phyloP scores from a whole-genome alignment of 2,329 filamentous ascomycete genomes.

The Fusarium sp. region DNA sequence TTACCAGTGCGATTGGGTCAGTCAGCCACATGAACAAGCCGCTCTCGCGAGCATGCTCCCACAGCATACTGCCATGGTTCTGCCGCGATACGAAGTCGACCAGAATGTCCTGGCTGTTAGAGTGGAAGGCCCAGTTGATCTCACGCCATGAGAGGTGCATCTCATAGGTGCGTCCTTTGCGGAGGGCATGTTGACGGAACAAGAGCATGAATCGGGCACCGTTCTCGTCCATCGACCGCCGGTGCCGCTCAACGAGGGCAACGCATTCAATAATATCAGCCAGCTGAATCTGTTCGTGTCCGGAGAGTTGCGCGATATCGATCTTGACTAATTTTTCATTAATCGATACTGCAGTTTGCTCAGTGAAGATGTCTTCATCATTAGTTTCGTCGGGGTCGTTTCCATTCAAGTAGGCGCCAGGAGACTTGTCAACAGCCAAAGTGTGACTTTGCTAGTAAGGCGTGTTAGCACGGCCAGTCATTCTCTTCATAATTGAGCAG shows the following conservation, averaged over 20 bases:
- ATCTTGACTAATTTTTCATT: constrained; percentile 81
- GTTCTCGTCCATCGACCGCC: constrained; percentile 90
- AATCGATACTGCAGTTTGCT: constrained; percentile 75
- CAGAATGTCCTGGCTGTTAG: constrained; percentile 87
- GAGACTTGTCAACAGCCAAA: constrained; percentile 44
- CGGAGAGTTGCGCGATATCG: constrained; percentile 82
- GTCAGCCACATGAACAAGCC: constrained; percentile 96
- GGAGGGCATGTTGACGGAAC: constrained; percentile 82
- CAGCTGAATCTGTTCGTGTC: constrained; percentile 86
- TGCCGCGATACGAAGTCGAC: constrained; percentile 84
- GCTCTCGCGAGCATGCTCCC: constrained; percentile 86
- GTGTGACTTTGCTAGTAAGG: constrained; percentile 28
- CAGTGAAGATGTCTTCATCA: constrained; percentile 74
- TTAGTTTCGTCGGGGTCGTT: constrained; percentile 55
- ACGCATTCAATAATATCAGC: constrained; percentile 87
- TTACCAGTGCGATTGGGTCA: constrained; percentile 79
- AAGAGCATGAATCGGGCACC: constrained; percentile 89
- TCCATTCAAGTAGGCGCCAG: constrained; percentile 53
- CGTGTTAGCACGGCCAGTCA: constrained; percentile 7
- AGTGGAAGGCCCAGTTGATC: constrained; percentile 88
- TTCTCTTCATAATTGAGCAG: background rate
- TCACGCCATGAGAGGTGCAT: constrained; percentile 80
- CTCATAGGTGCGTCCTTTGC: constrained; percentile 72
- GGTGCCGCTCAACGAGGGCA: constrained; percentile 85
- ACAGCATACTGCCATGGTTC: constrained; percentile 82